phyloP scores from a whole-genome alignment of 495 filamentous ascomycete genomes.

The Hyaloscypha finlandica region DNA sequence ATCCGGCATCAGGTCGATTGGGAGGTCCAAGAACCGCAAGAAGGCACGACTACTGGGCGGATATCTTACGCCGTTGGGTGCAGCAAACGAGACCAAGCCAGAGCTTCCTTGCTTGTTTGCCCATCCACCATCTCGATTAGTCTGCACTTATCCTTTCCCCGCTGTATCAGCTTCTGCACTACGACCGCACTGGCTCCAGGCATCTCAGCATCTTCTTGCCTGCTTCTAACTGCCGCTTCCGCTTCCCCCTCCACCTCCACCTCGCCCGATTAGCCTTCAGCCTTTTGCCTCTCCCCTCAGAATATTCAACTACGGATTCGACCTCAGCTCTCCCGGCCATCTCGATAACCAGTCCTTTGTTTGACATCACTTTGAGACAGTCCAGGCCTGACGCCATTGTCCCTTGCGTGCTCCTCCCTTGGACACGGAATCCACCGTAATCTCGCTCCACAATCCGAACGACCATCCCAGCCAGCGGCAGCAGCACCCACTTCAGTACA shows the following conservation, averaged over 20 bases:
- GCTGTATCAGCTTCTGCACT: constrained; percentile 18
- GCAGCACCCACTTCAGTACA: constrained; percentile 25
- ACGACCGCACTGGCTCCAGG: constrained; percentile 4
- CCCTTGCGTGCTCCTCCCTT: constrained; percentile 27
- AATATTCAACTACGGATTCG: background rate
- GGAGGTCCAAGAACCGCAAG: background rate
- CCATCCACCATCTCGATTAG: background rate
- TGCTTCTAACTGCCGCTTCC: constrained; percentile 10
- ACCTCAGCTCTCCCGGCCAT: background rate
- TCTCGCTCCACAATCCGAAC: constrained; percentile 34
- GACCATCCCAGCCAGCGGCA: constrained; percentile 25
- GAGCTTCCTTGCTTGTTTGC: constrained; percentile 4
- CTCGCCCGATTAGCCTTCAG: background rate
- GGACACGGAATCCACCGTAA: constrained; percentile 32
- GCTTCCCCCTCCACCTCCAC: constrained; percentile 6
- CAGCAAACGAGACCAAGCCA: background rate
- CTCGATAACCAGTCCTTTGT: background rate
- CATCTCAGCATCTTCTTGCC: background rate
- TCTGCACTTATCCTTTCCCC: constrained; percentile 18
- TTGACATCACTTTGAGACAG: constrained; percentile 13
- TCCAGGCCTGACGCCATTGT: constrained; percentile 7
- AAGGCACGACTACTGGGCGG: background rate
- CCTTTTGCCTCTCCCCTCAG: background rate
- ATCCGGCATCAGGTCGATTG: background rate
- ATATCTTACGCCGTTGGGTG: constrained; percentile 10